phyloP scores from a whole-genome alignment of 345 rosid genomes.

The Eucalyptus fibrosa region DNA sequence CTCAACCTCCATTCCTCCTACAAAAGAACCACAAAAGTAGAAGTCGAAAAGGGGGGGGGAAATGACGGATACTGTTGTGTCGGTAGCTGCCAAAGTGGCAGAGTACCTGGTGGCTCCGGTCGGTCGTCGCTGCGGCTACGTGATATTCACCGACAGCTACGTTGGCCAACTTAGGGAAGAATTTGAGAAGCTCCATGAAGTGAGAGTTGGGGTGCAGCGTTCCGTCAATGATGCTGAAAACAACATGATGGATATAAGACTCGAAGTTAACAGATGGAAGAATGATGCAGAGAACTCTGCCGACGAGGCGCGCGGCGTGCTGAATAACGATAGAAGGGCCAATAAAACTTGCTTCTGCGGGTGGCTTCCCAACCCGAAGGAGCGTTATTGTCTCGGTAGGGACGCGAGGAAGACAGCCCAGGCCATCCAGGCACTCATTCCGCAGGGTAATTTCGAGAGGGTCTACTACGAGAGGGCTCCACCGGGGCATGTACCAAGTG shows the following conservation, averaged over 20 bases:
- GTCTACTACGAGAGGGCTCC: too few species aligned
- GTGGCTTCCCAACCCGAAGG: too few species aligned
- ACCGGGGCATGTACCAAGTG: too few species aligned
- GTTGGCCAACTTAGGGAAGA: background rate
- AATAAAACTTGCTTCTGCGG: too few species aligned
- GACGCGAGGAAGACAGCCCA: too few species aligned
- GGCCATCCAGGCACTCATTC: too few species aligned
- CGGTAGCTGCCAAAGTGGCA: background rate
- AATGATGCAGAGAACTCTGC: accelerated
- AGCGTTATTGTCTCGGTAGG: too few species aligned
- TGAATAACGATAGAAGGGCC: too few species aligned
- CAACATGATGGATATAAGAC: accelerated
- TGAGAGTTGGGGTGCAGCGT: background rate
- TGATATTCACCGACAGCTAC: background rate
- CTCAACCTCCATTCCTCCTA: background rate
- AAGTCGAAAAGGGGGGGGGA: accelerated
- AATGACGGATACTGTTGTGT: accelerated
- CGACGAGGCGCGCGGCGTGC: too few species aligned
- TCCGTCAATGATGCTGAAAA: accelerated
- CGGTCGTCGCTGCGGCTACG: accelerated
- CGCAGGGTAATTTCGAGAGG: too few species aligned
- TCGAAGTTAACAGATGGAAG: background rate
- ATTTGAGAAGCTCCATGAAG: accelerated
- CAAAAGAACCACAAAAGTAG: background rate
- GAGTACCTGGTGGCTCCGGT: background rate